Conservation (phyloP, 2,329 filamentous ascomycete species). For the Aspergillus brasiliensis region DNA sequence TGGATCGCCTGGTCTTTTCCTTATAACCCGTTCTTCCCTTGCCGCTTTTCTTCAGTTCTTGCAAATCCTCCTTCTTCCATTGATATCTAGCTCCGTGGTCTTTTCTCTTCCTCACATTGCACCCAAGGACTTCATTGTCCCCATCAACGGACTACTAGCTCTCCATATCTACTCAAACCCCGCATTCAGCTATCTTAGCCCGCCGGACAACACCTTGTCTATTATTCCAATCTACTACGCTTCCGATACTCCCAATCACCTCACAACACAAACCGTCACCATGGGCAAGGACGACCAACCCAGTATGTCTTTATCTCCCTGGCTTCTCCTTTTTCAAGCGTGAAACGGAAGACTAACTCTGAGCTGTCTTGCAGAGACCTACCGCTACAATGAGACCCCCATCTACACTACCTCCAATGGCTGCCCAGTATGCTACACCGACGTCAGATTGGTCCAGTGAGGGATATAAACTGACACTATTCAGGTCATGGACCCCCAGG, state of each 20-base stretch:
- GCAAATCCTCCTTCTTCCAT: background rate
- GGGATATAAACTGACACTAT: slow-evolving; percentile 7
- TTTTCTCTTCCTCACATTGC: background rate
- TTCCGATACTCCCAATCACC: background rate
- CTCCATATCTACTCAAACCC: background rate
- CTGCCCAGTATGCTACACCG: slow-evolving; percentile 44
- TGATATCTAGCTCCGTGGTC: background rate
- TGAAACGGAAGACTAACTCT: background rate
- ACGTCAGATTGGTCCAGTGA: background rate
- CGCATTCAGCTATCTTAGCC: background rate
- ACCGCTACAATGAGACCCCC: slow-evolving; percentile 60
- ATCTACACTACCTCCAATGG: slow-evolving; percentile 64
- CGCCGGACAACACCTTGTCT: background rate
- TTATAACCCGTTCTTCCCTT: background rate
- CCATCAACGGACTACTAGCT: background rate
- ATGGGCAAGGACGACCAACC: slow-evolving; percentile 43
- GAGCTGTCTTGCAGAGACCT: slow-evolving; percentile 32
- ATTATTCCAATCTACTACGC: background rate
- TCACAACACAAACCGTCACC: slow-evolving; percentile 16
- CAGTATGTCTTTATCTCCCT: slow-evolving; percentile 21
- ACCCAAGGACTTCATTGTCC: background rate
- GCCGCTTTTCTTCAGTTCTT: background rate
- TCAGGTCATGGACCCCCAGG: slow-evolving; percentile 54
- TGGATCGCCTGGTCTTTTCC: background rate
- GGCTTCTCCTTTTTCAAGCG: background rate